Percentiles rank a stretch among this genome's conserved stretches.
Evolutionary conservation across 208 protist species (phyloP).

Genomic region (Leishmania arabica): DNA sequence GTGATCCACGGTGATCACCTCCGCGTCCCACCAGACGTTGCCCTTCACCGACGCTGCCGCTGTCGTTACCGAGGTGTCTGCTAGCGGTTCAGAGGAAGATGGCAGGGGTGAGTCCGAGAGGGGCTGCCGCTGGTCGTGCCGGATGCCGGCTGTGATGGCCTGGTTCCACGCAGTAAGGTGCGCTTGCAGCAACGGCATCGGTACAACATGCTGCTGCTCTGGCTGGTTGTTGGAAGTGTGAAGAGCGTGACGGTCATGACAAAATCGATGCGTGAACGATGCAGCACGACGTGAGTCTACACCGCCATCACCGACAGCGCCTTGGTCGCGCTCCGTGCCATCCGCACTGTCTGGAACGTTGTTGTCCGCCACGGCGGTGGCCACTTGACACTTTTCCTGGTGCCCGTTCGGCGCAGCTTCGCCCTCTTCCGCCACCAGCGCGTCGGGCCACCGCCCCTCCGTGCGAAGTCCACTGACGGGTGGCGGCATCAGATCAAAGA

Average conservation of each 20-base stretch:
- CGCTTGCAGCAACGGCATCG: constrained; percentile 29
- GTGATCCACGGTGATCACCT: constrained; percentile 83
- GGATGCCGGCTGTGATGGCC: constrained; percentile 13
- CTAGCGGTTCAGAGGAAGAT: background rate
- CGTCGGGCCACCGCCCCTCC: background rate
- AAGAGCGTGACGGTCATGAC: background rate
- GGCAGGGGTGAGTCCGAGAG: background rate
- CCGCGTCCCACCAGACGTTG: constrained; percentile 51
- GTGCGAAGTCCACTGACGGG: background rate
- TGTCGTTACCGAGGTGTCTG: background rate
- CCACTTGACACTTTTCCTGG: background rate
- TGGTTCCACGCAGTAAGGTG: constrained; percentile 30
- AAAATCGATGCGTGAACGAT: background rate
- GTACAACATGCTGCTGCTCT: constrained; percentile 20
- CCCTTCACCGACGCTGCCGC: background rate
- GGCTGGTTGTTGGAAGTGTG: background rate
- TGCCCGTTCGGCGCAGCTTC: background rate
- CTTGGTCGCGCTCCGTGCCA: background rate
- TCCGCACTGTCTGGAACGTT: background rate
- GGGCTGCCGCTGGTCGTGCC: background rate
- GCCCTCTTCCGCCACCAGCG: too few relatives aligned
- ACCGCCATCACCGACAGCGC: background rate
- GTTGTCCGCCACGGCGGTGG: background rate
- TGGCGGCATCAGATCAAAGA: constrained; percentile 64
- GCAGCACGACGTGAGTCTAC: background rate